phyloP scores from a whole-genome alignment of 2,329 filamentous ascomycete genomes.

The Plenodomus tracheiphilus region DNA sequence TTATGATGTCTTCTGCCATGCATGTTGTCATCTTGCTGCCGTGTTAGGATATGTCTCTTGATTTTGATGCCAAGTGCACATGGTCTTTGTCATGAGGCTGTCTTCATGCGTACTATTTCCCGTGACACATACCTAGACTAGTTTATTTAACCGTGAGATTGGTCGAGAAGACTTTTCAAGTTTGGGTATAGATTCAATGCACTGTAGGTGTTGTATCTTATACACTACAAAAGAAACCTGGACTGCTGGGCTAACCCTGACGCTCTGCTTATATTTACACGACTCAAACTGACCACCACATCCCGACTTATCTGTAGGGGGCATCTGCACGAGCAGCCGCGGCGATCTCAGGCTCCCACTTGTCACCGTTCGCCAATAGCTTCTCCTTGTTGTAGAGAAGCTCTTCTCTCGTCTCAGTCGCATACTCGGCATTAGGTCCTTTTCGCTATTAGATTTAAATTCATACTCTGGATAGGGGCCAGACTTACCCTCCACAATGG shows the following conservation, averaged over 20 bases:
- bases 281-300: conserved; percentile 6
- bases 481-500: conserved; percentile 73
- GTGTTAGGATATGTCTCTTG: too few species aligned
- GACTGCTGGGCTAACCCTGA: conserved; percentile 17
- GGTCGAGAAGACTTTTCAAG: background rate
- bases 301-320: conserved; percentile 60
- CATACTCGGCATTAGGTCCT: conserved; percentile 74
- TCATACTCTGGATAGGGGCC: background rate
- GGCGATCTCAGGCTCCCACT: conserved; percentile 95
- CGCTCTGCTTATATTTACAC: conserved; percentile 40
- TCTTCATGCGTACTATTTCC: too few species aligned
- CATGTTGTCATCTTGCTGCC: background rate
- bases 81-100: too few species aligned
- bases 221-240: conserved; percentile 28
- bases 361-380: conserved; percentile 71
- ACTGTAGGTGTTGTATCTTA: conserved; percentile 5
- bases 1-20: conserved; percentile 16
- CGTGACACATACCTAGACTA: too few species aligned
- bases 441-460: conserved; percentile 15
- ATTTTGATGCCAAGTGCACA: too few species aligned
- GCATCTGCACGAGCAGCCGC: conserved; percentile 90
- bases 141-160: too few species aligned
- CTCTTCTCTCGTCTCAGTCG: conserved; percentile 84
- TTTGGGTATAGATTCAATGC: background rate
- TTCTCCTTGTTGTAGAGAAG: conserved; percentile 98